Base-by-base conservation (phyloP, 805 yeast genomes). In the Metschnikowia bowlesiae region DNA sequence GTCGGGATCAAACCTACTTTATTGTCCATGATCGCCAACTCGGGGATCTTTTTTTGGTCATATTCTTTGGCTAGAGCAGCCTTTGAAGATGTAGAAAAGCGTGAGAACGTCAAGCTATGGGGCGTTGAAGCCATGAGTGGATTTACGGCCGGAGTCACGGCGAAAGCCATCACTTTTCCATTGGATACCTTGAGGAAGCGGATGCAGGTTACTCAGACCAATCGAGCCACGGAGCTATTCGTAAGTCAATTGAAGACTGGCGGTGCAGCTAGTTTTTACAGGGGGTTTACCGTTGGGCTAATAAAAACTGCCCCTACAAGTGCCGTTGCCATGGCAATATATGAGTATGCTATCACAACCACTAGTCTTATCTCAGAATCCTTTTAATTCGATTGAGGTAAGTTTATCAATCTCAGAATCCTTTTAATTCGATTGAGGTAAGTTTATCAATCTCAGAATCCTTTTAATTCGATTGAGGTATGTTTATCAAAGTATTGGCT, bases 111-210 rank as follows among this genome's bases (percentile, higher is more conserved):
- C 5, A 46, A 51, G 14, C 48, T 74, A 5, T 77, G 79, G 3
- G 65, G 68, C 29, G 58, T 74, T 32, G 84, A 83, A 57, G 81
- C 84, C 6, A 51, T 79, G 34, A 79, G 92, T 63, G 86, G 96
- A 41, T 70, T 89, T 36, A 45, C 81, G 0, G 96, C 97, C 0
- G 98, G 97, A 0, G 73, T 82, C 0, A 56, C 81, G 2, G 79
- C 96, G 10, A 94, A 94, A 64, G 78, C 83, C 0, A 55, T 82
- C 0, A 83, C 89, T 0, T 94, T 89, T 66, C 99, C 99, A 0
- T 64, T 94, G 40, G 99, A 94, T 64, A 81, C 96, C 0, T 63
- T 91, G 2, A 74, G 97, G 22, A 83, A 89, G 60, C 71, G 96
- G 36, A 67, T 86, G 40, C 97, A 92, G 64, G 81, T 91, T 68